phyloP scores from a whole-genome alignment of 768 basidiomycete species.

The Rhizopogon vulgaris region DNA sequence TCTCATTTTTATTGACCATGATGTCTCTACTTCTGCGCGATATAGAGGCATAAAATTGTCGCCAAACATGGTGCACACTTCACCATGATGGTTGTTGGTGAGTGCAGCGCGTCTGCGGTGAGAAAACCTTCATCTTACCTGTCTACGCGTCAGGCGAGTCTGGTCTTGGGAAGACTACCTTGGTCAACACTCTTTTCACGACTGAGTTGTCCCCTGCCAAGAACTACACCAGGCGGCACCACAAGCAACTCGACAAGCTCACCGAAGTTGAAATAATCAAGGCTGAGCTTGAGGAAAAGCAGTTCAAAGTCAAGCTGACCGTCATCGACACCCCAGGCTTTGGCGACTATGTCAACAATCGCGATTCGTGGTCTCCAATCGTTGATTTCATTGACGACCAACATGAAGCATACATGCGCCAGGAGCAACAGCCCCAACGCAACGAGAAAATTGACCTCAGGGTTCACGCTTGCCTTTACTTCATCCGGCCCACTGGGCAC shows the following conservation, averaged over 20 bases:
- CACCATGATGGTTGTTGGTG: conserved; percentile 99
- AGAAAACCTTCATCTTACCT: neutral
- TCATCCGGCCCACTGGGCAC: conserved; percentile 93
- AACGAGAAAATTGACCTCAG: conserved; percentile 91
- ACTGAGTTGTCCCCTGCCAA: conserved; percentile 91
- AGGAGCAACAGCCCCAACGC: conserved; percentile 98
- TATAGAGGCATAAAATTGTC: conserved; percentile 96
- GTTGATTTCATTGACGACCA: conserved; percentile 98
- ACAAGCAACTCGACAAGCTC: conserved; percentile 97
- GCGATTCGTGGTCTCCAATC: conserved; percentile 97
- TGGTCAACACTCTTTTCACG: conserved; percentile 98
- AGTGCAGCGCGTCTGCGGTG: neutral
- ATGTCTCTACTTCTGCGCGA: conserved; percentile 6
- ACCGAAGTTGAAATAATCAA: conserved; percentile 99
- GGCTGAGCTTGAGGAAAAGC: conserved; percentile 97
- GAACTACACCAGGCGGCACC: conserved; percentile 83
- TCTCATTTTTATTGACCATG: conserved; percentile 6
- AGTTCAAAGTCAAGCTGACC: conserved; percentile 98
- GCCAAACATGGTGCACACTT: conserved; percentile 96
- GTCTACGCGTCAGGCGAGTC: conserved; percentile 69
- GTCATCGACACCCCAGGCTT: conserved; percentile 99
- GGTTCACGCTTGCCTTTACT: conserved; percentile 96
- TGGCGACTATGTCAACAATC: conserved; percentile 99
- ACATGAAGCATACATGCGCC: conserved; percentile 92
- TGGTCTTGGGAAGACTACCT: conserved; percentile 93